These are phyloP conservation scores for Acanthamoeba culbertsoni DNA, from an alignment of 208 protist genomes.

Conservation along the genomic window DNA sequence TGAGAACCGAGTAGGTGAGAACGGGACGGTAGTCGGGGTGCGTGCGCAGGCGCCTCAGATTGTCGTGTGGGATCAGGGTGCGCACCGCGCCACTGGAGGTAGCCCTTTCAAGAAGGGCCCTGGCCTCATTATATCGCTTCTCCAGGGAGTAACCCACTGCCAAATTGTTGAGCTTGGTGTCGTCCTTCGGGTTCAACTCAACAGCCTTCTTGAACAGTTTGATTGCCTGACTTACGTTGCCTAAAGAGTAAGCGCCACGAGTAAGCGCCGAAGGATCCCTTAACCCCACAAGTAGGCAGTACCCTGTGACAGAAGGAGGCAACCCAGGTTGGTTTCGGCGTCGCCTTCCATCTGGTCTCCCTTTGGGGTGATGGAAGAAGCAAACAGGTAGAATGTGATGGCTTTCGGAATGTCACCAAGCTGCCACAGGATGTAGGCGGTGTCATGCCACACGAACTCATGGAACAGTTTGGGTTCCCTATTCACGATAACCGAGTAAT, in stretches of 20 bases:
- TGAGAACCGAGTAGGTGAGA: conserved; percentile 18
- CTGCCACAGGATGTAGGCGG: background rate
- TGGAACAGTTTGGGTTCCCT: background rate
- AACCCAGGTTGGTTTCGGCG: conserved; percentile 24
- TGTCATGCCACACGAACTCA: conserved; percentile 2
- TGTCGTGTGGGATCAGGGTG: background rate
- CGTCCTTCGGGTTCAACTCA: background rate
- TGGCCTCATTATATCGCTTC: background rate
- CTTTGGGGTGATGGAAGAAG: background rate
- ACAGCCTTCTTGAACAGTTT: background rate
- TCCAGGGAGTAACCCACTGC: background rate
- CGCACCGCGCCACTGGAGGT: background rate
- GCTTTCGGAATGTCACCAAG: background rate
- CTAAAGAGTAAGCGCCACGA: no score
- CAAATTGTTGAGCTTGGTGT: background rate
- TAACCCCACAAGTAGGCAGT: no score
- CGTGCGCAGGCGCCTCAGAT: background rate
- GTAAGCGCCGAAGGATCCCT: no score
- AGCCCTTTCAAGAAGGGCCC: background rate
- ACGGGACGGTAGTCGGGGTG: background rate
- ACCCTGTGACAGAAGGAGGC: background rate
- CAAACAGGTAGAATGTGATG: background rate
- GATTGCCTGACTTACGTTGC: background rate
- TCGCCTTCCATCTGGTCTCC: background rate
- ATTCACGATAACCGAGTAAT: background rate